Evolutionary conservation across 2,329 filamentous ascomycete genomes (phyloP).

Genomic region (Exutisphaerella laricina): DNA sequence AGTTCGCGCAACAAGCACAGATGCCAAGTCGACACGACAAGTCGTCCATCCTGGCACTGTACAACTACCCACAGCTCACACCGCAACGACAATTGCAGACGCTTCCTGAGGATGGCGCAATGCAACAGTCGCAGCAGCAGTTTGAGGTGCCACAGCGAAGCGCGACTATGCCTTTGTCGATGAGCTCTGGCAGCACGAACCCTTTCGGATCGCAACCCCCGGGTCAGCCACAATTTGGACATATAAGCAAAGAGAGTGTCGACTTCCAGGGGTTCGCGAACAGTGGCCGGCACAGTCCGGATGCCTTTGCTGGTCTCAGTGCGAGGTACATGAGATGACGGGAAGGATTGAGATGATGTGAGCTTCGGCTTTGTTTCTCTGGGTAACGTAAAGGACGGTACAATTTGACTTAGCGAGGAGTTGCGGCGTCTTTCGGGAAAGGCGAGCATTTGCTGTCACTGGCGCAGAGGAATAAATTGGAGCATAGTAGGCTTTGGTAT

Average conservation of each 20-base stretch:
- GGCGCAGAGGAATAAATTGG: too few relatives aligned
- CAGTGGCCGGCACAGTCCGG: constrained; percentile 66
- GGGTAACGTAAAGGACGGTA: too few relatives aligned
- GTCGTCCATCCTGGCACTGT: constrained; percentile 69
- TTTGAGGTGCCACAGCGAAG: constrained; percentile 30
- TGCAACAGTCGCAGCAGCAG: constrained; percentile 21
- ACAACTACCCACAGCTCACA: constrained; percentile 55
- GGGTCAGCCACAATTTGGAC: constrained; percentile 31
- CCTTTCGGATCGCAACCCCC: constrained; percentile 25
- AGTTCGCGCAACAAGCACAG: constrained; percentile 31
- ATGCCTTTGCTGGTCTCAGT: constrained; percentile 72
- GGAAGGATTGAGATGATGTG: background rate
- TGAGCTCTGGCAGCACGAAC: constrained; percentile 26
- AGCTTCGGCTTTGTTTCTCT: too few relatives aligned
- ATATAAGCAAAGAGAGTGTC: constrained; percentile 66
- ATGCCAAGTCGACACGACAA: constrained; percentile 56
- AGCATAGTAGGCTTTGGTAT: background rate
- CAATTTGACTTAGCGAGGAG: constrained; percentile 10
- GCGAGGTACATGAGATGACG: constrained; percentile 42
- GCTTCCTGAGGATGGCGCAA: constrained; percentile 32
- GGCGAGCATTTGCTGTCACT: background rate
- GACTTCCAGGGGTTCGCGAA: constrained; percentile 56
- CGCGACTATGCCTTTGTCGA: constrained; percentile 35
- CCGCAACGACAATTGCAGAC: constrained; percentile 38
- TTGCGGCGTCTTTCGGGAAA: background rate